These are phyloP conservation scores for Endocalyx cinctus DNA, from an alignment of 2,329 filamentous ascomycete genomes.

Conservation along the genomic window DNA sequence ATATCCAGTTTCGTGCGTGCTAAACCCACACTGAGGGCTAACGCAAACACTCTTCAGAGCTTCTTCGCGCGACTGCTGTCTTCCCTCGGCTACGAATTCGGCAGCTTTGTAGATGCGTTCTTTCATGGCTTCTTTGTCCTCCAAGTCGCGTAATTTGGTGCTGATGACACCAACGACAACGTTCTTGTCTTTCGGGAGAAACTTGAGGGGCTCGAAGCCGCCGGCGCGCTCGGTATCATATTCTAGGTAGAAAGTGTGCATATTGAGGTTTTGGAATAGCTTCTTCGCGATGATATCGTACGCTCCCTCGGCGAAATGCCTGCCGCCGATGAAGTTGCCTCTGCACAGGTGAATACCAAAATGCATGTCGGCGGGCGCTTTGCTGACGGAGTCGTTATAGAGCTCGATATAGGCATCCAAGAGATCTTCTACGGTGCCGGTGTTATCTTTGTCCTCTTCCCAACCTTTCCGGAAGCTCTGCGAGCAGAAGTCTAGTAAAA, in stretches of 20 bases:
- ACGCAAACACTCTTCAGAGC: conserved; percentile 64
- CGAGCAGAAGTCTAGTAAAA: conserved; percentile 61
- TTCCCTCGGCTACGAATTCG: conserved; percentile 65
- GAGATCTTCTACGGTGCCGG: conserved; percentile 63
- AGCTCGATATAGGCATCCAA: conserved; percentile 72
- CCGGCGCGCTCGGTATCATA: conserved; percentile 63
- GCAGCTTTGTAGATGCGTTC: conserved; percentile 55
- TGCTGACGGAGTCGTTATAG: conserved; percentile 67
- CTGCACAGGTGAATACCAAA: conserved; percentile 73
- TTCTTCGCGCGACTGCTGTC: conserved; percentile 58
- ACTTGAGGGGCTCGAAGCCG: conserved; percentile 60
- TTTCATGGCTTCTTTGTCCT: conserved; percentile 62
- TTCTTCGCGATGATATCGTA: conserved; percentile 65
- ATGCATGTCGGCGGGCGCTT: conserved; percentile 65
- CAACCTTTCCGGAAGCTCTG: conserved; percentile 67
- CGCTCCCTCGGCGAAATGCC: conserved; percentile 62
- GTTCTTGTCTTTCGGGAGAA: conserved; percentile 56
- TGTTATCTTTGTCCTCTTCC: conserved; percentile 63
- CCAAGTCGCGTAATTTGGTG: conserved; percentile 57
- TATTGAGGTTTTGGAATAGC: conserved; percentile 58
- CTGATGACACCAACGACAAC: conserved; percentile 62
- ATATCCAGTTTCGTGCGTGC: conserved; percentile 70
- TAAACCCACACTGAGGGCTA: conserved; percentile 70
- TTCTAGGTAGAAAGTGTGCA: conserved; percentile 66
- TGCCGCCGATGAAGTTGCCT: conserved; percentile 61